Evolutionary conservation across 768 basidiomycete species (phyloP).

Genomic region (Russula foetens): DNA sequence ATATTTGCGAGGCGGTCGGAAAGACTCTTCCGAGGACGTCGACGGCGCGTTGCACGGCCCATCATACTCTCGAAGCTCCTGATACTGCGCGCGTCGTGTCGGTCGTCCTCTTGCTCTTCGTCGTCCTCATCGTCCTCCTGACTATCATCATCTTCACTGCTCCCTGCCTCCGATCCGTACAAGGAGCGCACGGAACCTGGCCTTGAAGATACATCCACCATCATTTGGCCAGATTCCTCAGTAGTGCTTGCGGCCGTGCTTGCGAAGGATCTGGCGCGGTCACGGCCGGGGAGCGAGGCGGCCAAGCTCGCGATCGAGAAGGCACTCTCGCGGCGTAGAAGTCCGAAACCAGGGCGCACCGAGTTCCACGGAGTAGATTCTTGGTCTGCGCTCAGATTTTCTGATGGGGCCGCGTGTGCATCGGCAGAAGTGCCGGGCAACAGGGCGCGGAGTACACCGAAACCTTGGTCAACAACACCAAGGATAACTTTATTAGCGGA

Average conservation of each 20-base stretch:
- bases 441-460: constrained; percentile 76
- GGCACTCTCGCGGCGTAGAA: constrained; percentile 64
- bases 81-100: constrained; percentile 63
- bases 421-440: constrained; percentile 40
- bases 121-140: constrained; percentile 35
- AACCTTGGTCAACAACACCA: constrained; percentile 86
- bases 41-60: constrained; percentile 28
- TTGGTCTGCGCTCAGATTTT: constrained; percentile 15
- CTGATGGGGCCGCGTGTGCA: constrained; percentile 16
- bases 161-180: constrained; percentile 26
- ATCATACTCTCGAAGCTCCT: constrained; percentile 86
- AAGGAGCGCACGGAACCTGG: constrained; percentile 41
- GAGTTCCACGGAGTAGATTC: constrained; percentile 35
- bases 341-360: constrained; percentile 48
- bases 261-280: constrained; percentile 28
- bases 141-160: constrained; percentile 27
- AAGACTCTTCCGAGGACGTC: constrained; percentile 52
- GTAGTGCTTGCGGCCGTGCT: constrained; percentile 20
- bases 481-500: constrained; percentile 71
- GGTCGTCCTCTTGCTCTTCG: constrained; percentile 31
- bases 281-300: constrained; percentile 52
- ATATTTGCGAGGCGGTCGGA: constrained; percentile 78
- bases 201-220: constrained; percentile 46
- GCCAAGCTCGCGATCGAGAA: constrained; percentile 79
- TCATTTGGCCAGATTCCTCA: constrained; percentile 43